These are phyloP conservation scores for Adansonia gregorii DNA, from an alignment of 441 rosid genomes.

Conservation along the genomic window DNA sequence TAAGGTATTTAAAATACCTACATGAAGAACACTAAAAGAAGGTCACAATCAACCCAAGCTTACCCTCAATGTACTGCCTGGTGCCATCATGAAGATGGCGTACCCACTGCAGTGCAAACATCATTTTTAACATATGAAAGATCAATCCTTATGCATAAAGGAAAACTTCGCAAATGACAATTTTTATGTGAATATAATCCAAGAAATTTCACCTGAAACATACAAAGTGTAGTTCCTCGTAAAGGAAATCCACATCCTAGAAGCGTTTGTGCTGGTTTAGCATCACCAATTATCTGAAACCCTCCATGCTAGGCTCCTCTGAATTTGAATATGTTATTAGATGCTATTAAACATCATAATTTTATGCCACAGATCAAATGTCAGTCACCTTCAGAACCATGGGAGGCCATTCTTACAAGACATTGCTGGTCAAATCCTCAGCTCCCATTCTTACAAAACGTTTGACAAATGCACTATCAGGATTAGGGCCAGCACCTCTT, in stretches of 20 bases:
- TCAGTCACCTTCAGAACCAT: constrained; percentile 53
- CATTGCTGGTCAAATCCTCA: constrained; percentile 35
- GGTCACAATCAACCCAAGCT: constrained; percentile 26
- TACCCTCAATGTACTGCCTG: constrained; percentile 93
- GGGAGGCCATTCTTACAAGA: constrained; percentile 39
- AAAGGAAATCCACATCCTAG: constrained; percentile 95
- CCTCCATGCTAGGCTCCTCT: constrained; percentile 92
- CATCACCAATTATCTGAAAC: constrained; percentile 92
- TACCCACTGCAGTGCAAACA: constrained; percentile 68
- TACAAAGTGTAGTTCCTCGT: constrained; percentile 92
- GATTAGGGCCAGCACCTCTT: constrained; percentile 33
- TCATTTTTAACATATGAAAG: constrained; percentile 9
- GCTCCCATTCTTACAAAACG: constrained; percentile 27
- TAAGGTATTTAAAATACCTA: constrained; percentile 19
- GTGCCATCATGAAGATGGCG: constrained; percentile 98
- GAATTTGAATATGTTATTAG: constrained; percentile 40
- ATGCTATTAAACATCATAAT: constrained; percentile 27
- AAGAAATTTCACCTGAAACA: constrained; percentile 74
- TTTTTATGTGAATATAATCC: background rate
- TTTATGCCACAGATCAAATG: constrained; percentile 19
- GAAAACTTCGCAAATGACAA: background rate
- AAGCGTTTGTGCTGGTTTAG: constrained; percentile 86
- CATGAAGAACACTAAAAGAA: constrained; percentile 11
- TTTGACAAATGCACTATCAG: constrained; percentile 38
- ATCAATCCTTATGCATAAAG: background rate